Percentiles rank a stretch among this genome's conserved stretches.
Evolutionary conservation across 306 rosid species (phyloP).

Genomic region (Sechiopsis laciniata): DNA sequence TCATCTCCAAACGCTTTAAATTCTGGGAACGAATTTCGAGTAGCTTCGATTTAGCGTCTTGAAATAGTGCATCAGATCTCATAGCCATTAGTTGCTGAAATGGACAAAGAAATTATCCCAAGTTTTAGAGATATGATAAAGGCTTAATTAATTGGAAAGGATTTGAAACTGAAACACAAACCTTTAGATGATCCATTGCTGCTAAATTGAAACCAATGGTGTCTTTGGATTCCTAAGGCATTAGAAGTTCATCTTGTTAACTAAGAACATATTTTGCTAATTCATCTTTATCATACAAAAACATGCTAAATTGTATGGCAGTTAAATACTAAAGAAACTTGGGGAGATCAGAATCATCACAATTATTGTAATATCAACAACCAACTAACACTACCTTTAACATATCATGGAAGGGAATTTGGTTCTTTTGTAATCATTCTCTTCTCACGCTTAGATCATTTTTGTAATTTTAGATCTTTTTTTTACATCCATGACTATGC

Average conservation of each 20-base stretch:
- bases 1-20: constrained; percentile 55
- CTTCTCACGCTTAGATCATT: neutral
- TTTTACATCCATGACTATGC: no score
- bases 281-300: neutral
- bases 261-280: neutral
- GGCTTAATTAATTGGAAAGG: neutral
- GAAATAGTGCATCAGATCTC: constrained; percentile 72
- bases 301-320: no score
- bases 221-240: constrained; percentile 79
- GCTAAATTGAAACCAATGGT: constrained; percentile 82
- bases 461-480: neutral
- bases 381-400: neutral
- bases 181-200: constrained; percentile 95
- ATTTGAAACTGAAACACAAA: constrained; percentile 23
- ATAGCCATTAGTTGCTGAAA: constrained; percentile 83
- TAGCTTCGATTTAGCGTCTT: constrained; percentile 66
- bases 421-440: no score
- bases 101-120: constrained; percentile 14
- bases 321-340: neutral
- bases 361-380: neutral
- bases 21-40: constrained; percentile 64
- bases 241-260: constrained; percentile 24
- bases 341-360: neutral
- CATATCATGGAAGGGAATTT: neutral
- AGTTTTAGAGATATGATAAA: neutral